These are phyloP conservation scores for Heliocybe sulcata DNA, from an alignment of 1,284 basidiomycete species.

Conservation along the genomic window DNA sequence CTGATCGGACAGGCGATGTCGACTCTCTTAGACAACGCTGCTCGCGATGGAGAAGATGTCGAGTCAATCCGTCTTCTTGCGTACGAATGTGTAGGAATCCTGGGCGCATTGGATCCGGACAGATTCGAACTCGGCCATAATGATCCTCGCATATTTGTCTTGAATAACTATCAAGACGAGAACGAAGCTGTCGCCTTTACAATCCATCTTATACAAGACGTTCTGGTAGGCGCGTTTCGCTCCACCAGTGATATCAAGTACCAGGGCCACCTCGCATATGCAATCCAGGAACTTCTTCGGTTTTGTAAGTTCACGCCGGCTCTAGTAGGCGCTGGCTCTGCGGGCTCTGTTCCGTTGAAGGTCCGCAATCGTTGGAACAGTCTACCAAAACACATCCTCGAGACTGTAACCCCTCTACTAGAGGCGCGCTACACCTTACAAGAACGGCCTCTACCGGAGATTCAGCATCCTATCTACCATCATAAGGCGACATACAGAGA, in stretches of 20 bases:
- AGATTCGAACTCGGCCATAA: slow-evolving; percentile 68
- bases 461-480: slow-evolving; percentile 73
- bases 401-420: slow-evolving; percentile 86
- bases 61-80: slow-evolving; percentile 64
- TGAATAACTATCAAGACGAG: slow-evolving; percentile 80
- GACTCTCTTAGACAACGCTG: slow-evolving; percentile 65
- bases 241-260: slow-evolving; percentile 93
- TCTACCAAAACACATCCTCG: slow-evolving; percentile 80
- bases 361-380: slow-evolving; percentile 71
- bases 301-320: slow-evolving; percentile 84
- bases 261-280: slow-evolving; percentile 85
- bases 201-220: slow-evolving; percentile 78
- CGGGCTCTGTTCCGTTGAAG: slow-evolving; percentile 52
- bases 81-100: slow-evolving; percentile 89
- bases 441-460: slow-evolving; percentile 26
- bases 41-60: slow-evolving; percentile 73
- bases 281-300: slow-evolving; percentile 88
- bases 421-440: slow-evolving; percentile 61
- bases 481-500: slow-evolving; percentile 81
- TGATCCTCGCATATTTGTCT: slow-evolving; percentile 66
- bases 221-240: slow-evolving; percentile 89
- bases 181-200: slow-evolving; percentile 80
- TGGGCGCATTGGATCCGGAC: slow-evolving; percentile 96
- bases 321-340: slow-evolving; percentile 47
- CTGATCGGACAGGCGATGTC: slow-evolving; percentile 67